Conservation (phyloP, 2,329 filamentous ascomycete genomes). For the Hirsutella rhossiliensis region DNA sequence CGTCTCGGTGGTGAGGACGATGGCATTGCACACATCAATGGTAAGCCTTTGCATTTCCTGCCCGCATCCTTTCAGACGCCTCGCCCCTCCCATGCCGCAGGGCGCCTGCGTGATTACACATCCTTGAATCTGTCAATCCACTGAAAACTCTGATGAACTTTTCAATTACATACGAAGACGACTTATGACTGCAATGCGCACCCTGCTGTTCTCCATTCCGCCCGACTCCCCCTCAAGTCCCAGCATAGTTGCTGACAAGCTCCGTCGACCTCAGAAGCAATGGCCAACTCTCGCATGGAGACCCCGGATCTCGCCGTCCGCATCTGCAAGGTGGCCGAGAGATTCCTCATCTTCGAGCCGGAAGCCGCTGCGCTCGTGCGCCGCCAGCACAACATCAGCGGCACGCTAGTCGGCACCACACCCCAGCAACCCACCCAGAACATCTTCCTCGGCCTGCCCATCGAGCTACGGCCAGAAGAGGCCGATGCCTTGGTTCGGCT, state of each 20-base stretch:
- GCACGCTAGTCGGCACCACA: conserved; percentile 74
- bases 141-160: conserved; percentile 37
- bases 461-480: conserved; percentile 88
- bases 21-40: no score
- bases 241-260: background rate
- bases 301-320: conserved; percentile 35
- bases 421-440: conserved; percentile 93
- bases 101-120: conserved; percentile 34
- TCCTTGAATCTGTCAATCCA: conserved; percentile 48
- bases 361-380: conserved; percentile 68
- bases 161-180: conserved; percentile 29
- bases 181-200: conserved; percentile 22
- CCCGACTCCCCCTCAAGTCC: no score
- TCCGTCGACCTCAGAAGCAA: background rate
- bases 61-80: background rate
- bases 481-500: conserved; percentile 69
- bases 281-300: background rate
- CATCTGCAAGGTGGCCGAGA: conserved; percentile 68
- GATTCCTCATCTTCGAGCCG: conserved; percentile 84
- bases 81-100: background rate
- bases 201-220: background rate
- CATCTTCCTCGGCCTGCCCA: conserved; percentile 76
- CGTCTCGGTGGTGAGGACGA: no score
- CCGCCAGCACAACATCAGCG: conserved; percentile 70
- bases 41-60: no score